These are phyloP conservation scores for Fomitopsis palustris DNA, from an alignment of 1,284 basidiomycete genomes.

Conservation along the genomic window DNA sequence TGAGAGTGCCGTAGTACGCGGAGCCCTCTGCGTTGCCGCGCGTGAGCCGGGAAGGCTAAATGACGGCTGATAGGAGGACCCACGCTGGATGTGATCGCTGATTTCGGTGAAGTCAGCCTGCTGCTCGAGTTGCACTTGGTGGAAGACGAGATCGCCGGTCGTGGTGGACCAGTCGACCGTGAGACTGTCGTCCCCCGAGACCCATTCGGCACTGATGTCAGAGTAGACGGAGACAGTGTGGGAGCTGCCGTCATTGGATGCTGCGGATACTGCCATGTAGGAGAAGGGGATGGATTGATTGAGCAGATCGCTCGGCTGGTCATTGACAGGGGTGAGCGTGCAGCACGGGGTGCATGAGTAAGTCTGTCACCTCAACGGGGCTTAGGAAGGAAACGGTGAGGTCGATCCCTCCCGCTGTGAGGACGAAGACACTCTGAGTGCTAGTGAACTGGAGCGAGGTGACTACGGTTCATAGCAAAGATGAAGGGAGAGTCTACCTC, in stretches of 20 bases:
- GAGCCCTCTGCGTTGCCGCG: constrained; percentile 51
- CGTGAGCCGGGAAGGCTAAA: background rate
- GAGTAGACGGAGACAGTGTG: constrained; percentile 61
- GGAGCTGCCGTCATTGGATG: constrained; percentile 46
- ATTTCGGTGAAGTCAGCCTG: constrained; percentile 48
- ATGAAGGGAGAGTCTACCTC: constrained; percentile 30
- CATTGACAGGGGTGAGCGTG: background rate
- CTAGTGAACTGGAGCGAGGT: constrained; percentile 48
- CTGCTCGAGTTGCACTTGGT: constrained; percentile 51
- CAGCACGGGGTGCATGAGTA: background rate
- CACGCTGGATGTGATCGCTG: constrained; percentile 59
- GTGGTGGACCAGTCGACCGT: constrained; percentile 53
- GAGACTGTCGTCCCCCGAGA: constrained; percentile 53
- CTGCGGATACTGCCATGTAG: constrained; percentile 53
- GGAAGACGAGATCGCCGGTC: constrained; percentile 44
- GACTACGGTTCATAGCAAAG: background rate
- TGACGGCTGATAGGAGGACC: constrained; percentile 15
- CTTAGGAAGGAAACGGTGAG: constrained; percentile 61
- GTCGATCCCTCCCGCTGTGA: constrained; percentile 61
- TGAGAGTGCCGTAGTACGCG: constrained; percentile 53
- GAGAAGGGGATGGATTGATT: constrained; percentile 61
- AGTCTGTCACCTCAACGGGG: constrained; percentile 51
- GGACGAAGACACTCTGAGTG: constrained; percentile 57
- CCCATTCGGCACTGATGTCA: constrained; percentile 67
- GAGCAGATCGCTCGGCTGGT: constrained; percentile 49